A percentile compares a stretch with the other conserved stretches of the same genome.
Conservation (phyloP, 169 alveolate genomes). For the Neospora caninum region DNA sequence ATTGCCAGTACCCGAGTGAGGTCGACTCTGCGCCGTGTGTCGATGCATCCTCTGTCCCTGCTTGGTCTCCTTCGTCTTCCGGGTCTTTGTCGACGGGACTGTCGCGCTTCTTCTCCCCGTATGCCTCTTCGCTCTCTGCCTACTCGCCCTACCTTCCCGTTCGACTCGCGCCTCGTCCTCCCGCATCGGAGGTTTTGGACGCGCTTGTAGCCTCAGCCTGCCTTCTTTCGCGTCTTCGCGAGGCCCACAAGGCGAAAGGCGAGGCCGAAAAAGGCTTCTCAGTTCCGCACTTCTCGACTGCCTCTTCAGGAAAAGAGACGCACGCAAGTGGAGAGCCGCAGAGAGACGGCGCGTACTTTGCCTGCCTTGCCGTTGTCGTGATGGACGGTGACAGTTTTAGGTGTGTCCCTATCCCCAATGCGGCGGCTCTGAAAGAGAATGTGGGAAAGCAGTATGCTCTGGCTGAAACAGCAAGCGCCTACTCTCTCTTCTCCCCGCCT, state of each 20-base stretch:
- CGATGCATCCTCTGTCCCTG: not conserved
- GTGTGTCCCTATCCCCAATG: not conserved
- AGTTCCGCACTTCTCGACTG: too few species aligned
- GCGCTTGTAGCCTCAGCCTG: not conserved
- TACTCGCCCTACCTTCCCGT: conserved; percentile 24
- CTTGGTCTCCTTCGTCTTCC: not conserved
- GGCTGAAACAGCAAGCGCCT: not conserved
- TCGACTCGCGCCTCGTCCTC: not conserved
- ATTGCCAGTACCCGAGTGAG: not conserved
- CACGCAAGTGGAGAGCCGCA: not conserved
- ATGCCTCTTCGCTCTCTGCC: not conserved
- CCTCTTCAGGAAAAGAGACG: not conserved
- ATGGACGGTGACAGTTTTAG: not conserved
- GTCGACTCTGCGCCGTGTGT: not conserved
- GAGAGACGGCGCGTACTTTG: not conserved
- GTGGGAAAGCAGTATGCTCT: not conserved
- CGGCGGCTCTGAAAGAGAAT: not conserved
- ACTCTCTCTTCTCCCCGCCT: not conserved
- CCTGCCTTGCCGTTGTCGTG: not conserved
- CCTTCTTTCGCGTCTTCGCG: not conserved
- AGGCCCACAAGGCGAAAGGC: not conserved
- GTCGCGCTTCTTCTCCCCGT: not conserved
- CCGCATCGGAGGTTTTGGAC: not conserved
- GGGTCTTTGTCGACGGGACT: not conserved
- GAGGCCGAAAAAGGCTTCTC: not conserved